A percentile compares a stretch with the other conserved stretches of the same genome.
phyloP scores from a whole-genome alignment of 805 yeast genomes.

The Barnettozyma pratensis region DNA sequence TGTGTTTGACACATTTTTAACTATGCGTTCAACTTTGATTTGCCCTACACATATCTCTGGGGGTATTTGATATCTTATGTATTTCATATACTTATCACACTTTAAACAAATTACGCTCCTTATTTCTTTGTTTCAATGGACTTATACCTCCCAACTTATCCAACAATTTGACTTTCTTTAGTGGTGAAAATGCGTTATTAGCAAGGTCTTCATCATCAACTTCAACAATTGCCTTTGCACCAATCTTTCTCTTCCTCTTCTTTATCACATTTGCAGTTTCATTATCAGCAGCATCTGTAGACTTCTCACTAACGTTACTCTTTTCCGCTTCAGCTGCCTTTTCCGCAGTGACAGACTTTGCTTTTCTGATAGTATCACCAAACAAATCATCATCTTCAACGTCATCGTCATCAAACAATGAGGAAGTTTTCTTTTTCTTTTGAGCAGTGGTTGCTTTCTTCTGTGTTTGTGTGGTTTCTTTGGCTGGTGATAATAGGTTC shows the following conservation, averaged over 20 bases:
- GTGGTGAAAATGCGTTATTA: slow-evolving; percentile 11
- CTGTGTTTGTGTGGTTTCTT: not conserved
- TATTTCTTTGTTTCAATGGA: slow-evolving; percentile 25
- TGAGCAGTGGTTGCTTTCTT: not conserved
- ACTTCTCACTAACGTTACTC: not conserved
- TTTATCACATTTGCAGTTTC: slow-evolving; percentile 2
- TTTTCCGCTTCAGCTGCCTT: not conserved
- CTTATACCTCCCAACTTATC: slow-evolving; percentile 23
- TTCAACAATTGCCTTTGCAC: slow-evolving; percentile 16
- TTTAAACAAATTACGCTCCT: slow-evolving; percentile 22
- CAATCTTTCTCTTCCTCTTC: slow-evolving; percentile 21
- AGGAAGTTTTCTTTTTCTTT: slow-evolving; percentile 12
- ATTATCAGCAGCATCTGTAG: not conserved
- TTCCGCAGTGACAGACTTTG: slow-evolving; percentile 3
- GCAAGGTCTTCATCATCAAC: slow-evolving; percentile 17
- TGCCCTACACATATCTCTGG: too few relatives aligned
- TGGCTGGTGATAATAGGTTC: slow-evolving; percentile 19
- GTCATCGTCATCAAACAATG: slow-evolving; percentile 25
- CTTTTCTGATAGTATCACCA: slow-evolving; percentile 13
- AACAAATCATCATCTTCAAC: slow-evolving; percentile 26
- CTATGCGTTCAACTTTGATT: not conserved
- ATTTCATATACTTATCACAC: slow-evolving; percentile 6
- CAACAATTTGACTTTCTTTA: slow-evolving; percentile 22
- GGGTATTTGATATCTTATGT: too few relatives aligned
- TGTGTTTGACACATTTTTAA: not conserved